Percentiles rank a stretch among this genome's conserved stretches.
Conservation (phyloP, 2,329 filamentous ascomycete species). For the Geosmithia flava region DNA sequence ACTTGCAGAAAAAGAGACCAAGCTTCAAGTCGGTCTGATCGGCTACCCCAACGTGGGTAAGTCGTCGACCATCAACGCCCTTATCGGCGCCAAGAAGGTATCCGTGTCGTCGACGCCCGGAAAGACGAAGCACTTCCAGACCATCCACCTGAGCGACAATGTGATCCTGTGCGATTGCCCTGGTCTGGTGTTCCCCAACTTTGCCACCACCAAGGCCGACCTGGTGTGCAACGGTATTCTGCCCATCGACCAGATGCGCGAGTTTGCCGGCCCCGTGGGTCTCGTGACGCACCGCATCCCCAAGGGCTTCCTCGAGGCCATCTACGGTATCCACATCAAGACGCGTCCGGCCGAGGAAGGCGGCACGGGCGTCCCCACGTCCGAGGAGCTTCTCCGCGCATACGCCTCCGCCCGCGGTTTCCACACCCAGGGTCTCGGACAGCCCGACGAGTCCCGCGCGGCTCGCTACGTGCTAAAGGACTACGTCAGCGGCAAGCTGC, state of each 20-base stretch:
- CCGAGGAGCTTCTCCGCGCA: constrained; percentile 70
- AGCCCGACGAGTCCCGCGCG: constrained; percentile 28
- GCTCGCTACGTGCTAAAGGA: constrained; percentile 88
- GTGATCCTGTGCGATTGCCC: constrained; percentile 96
- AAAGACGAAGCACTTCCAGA: constrained; percentile 99
- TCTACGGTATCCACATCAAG: constrained; percentile 85
- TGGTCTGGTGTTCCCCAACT: constrained; percentile 97
- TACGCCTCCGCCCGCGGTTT: constrained; percentile 88
- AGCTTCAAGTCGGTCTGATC: constrained; percentile 84
- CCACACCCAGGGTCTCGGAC: constrained; percentile 56
- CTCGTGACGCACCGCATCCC: constrained; percentile 80
- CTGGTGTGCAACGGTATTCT: constrained; percentile 90
- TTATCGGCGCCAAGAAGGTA: constrained; percentile 98
- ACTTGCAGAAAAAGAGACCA: constrained; percentile 35
- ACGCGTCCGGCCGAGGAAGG: constrained; percentile 80
- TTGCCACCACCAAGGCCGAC: constrained; percentile 91
- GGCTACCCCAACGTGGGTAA: constrained; percentile 99
- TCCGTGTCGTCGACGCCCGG: constrained; percentile 94
- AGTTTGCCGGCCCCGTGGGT: constrained; percentile 76
- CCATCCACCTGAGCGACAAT: constrained; percentile 80
- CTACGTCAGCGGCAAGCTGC: constrained; percentile 90
- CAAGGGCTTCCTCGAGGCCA: constrained; percentile 74
- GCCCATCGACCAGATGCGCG: constrained; percentile 90
- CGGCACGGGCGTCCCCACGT: constrained; percentile 75
- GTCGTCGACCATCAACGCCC: constrained; percentile 96